These are phyloP conservation scores for Proteromonas lacertae DNA, from an alignment of 352 stramenopile genomes.

Conservation along the genomic window DNA sequence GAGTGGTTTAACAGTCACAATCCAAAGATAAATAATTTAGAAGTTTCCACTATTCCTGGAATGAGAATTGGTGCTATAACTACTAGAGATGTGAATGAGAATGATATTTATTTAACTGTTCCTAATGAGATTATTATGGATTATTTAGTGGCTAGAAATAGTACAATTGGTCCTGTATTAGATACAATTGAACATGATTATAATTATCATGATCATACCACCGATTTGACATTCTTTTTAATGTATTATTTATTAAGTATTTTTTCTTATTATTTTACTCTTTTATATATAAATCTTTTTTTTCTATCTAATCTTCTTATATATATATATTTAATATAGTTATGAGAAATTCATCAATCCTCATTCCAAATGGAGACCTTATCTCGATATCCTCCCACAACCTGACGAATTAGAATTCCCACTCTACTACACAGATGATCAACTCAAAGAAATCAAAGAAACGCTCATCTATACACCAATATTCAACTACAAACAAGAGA, in stretches of 20 bases:
- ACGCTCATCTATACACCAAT: slow-evolving; percentile 14
- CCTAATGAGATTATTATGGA: slow-evolving; percentile 27
- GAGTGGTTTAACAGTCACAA: slow-evolving; percentile 15
- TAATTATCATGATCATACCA: no score
- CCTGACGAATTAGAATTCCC: slow-evolving; percentile 13
- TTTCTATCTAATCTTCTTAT: no score
- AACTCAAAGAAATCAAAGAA: slow-evolving; percentile 19
- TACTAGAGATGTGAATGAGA: slow-evolving; percentile 14
- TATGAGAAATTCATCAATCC: slow-evolving; percentile 24
- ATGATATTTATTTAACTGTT: slow-evolving; percentile 36
- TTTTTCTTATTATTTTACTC: no score
- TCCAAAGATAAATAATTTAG: slow-evolving; percentile 19
- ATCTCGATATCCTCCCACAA: slow-evolving; percentile 33
- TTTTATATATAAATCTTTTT: no score
- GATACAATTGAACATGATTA: no score
- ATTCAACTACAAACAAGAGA: slow-evolving; percentile 12
- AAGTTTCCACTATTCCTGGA: slow-evolving; percentile 12
- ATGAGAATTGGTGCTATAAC: slow-evolving; percentile 27
- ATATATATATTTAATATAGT: slow-evolving; percentile 34
- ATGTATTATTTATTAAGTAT: no score
- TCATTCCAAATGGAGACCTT: slow-evolving; percentile 29
- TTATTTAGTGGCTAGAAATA: slow-evolving; percentile 17
- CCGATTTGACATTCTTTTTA: no score
- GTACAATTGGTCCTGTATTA: no score
- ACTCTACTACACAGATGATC: slow-evolving; percentile 11